Conservation (phyloP, 345 rosid genomes). For the Salix purpurea region DNA sequence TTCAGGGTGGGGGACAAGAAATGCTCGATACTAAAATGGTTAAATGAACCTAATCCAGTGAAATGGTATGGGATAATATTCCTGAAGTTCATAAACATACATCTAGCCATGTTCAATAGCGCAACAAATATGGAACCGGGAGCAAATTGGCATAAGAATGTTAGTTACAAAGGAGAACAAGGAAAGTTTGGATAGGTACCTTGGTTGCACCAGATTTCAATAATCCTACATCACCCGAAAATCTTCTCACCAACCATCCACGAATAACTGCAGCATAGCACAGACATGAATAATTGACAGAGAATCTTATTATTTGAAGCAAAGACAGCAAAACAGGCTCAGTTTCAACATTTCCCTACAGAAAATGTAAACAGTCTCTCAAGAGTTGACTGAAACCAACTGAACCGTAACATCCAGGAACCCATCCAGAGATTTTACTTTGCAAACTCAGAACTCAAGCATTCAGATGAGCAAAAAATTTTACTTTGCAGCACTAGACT, state of each 20-base stretch:
- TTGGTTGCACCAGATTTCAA: constrained; percentile 46
- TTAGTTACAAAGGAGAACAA: not conserved
- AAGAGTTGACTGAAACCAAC: not conserved
- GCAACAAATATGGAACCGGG: not conserved
- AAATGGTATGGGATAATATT: not conserved
- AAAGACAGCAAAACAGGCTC: not conserved
- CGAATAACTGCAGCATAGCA: constrained; percentile 59
- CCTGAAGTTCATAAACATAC: not conserved
- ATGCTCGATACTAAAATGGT: not conserved
- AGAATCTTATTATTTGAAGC: not conserved
- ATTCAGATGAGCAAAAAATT: constrained; percentile 5
- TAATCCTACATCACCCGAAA: constrained; percentile 72
- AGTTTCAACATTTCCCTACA: not conserved
- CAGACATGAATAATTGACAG: not conserved
- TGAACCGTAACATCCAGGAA: not conserved
- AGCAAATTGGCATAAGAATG: not conserved
- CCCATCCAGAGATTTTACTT: not conserved
- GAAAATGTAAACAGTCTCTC: not conserved
- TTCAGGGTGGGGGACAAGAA: not conserved
- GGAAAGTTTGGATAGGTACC: constrained; percentile 36
- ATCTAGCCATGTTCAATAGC: not conserved
- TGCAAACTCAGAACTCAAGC: constrained; percentile 7
- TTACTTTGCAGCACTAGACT: not conserved
- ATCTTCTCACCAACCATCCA: constrained; percentile 93
- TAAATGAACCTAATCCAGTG: not conserved